These are phyloP conservation scores for Haplosporangium gracile DNA, from an alignment of 192 early-diverging fungal species.

Conservation along the genomic window DNA sequence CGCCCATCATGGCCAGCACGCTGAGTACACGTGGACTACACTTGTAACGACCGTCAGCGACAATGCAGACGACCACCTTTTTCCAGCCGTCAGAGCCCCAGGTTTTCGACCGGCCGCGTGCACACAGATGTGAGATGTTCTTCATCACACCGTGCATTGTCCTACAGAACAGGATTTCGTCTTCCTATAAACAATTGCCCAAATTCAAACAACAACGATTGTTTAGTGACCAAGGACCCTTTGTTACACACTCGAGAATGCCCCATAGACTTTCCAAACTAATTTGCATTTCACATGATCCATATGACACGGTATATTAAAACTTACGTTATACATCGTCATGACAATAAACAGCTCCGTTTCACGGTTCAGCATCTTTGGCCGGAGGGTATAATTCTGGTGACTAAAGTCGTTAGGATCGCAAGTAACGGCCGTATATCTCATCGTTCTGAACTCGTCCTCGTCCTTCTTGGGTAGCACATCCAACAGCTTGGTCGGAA, in stretches of 20 bases:
- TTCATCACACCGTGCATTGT: slow-evolving; percentile 90
- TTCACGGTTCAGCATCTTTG: slow-evolving; percentile 74
- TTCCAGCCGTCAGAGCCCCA: slow-evolving; percentile 84
- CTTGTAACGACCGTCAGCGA: slow-evolving; percentile 83
- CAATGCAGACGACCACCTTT: slow-evolving; percentile 83
- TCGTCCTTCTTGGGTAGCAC: slow-evolving; percentile 59
- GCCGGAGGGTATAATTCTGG: slow-evolving; percentile 76
- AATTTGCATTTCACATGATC: not conserved
- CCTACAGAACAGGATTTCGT: slow-evolving; percentile 90
- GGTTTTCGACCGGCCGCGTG: slow-evolving; percentile 68
- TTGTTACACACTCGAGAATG: slow-evolving; percentile 2
- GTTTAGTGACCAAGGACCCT: not conserved
- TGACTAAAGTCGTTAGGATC: slow-evolving; percentile 73
- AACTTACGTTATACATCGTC: slow-evolving; percentile 83
- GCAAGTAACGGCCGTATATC: slow-evolving; percentile 81
- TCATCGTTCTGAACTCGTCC: slow-evolving; percentile 77
- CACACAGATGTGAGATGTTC: slow-evolving; percentile 86
- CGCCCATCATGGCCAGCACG: slow-evolving; percentile 80
- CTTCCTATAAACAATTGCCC: slow-evolving; percentile 73
- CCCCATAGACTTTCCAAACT: not conserved
- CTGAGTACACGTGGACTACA: slow-evolving; percentile 73
- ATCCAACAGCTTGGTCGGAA: slow-evolving; percentile 66
- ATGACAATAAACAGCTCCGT: slow-evolving; percentile 95
- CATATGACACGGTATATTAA: not conserved
- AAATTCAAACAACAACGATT: not conserved